phyloP scores from a whole-genome alignment of 2,329 filamentous ascomycete species.

The Endothia cerciana region DNA sequence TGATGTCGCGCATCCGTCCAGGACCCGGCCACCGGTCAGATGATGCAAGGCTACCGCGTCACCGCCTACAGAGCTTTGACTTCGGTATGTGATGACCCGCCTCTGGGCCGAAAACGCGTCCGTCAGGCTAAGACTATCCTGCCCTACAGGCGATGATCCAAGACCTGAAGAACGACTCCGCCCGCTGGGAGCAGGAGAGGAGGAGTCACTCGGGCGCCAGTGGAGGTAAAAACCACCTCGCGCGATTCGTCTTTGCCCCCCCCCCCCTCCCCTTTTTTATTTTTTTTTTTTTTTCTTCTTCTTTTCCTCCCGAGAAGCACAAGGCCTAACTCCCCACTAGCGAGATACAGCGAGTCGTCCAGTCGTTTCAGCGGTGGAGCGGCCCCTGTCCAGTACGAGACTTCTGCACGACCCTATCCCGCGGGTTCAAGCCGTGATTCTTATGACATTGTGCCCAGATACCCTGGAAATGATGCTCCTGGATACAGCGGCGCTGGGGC shows the following conservation, averaged over 20 bases:
- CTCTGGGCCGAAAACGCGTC: neutral
- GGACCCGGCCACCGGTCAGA: slow-evolving; percentile 58
- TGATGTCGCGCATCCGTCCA: slow-evolving; percentile 17
- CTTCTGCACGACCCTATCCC: slow-evolving; percentile 21
- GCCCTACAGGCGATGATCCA: slow-evolving; percentile 62
- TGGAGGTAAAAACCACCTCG: slow-evolving; percentile 62
- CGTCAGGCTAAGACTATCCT: slow-evolving; percentile 1
- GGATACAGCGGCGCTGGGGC: slow-evolving; percentile 47
- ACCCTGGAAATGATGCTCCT: slow-evolving; percentile 54
- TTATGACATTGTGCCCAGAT: slow-evolving; percentile 49
- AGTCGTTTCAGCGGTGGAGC: slow-evolving; percentile 34
- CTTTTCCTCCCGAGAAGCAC: slow-evolving; percentile 49
- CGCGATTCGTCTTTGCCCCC: slow-evolving; percentile 54
- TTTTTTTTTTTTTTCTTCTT: too few species aligned
- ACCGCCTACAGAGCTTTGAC: slow-evolving; percentile 80
- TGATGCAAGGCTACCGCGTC: slow-evolving; percentile 74
- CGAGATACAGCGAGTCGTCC: slow-evolving; percentile 61
- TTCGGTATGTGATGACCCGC: slow-evolving; percentile 58
- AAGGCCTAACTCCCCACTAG: slow-evolving; percentile 63
- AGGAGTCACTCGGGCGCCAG: slow-evolving; percentile 54
- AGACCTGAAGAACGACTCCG: slow-evolving; percentile 64
- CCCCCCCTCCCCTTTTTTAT: too few species aligned
- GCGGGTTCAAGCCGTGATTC: slow-evolving; percentile 29
- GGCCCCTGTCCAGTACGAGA: slow-evolving; percentile 33
- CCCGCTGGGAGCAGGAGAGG: slow-evolving; percentile 64